These are phyloP conservation scores for Piper longum DNA, from an alignment of 164 flowering plant species.

Conservation along the genomic window DNA sequence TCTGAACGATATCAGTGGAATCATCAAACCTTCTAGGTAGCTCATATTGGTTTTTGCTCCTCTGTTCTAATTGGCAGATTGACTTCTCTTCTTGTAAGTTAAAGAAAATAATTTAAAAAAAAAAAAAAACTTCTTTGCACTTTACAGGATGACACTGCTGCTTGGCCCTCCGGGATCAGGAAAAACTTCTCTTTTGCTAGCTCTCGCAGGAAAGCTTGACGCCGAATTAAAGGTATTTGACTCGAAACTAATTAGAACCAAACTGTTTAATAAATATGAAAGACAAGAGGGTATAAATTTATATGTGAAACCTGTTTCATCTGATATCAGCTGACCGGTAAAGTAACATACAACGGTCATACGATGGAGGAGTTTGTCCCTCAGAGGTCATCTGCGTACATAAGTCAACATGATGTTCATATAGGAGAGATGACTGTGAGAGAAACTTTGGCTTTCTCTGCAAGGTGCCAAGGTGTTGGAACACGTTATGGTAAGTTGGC, in stretches of 20 bases:
- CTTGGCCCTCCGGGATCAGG: conserved; percentile 28
- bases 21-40: conserved; percentile 9
- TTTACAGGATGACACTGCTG: conserved; percentile 26
- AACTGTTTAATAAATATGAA: not conserved
- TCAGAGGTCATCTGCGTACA: conserved; percentile 50
- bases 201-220: conserved; percentile 34
- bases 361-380: conserved; percentile 58
- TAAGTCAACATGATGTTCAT: conserved; percentile 51
- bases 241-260: not conserved
- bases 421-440: conserved; percentile 53
- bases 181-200: conserved; percentile 21
- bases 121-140: not conserved
- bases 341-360: conserved; percentile 57
- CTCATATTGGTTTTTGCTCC: not conserved
- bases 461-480: conserved; percentile 59
- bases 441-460: conserved; percentile 48
- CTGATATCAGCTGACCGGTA: conserved; percentile 28
- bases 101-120: not conserved
- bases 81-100: not conserved
- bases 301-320: not conserved
- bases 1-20: conserved; percentile 5
- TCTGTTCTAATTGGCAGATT: not conserved
- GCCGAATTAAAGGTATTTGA: conserved; percentile 25
- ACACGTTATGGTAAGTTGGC: conserved; percentile 27
- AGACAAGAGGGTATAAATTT: not conserved